Percentiles rank a stretch among this genome's conserved stretches.
These are phyloP conservation scores for Emergomyces pasteurianus DNA, from an alignment of 2,329 filamentous ascomycete species.

Conservation along the genomic window DNA sequence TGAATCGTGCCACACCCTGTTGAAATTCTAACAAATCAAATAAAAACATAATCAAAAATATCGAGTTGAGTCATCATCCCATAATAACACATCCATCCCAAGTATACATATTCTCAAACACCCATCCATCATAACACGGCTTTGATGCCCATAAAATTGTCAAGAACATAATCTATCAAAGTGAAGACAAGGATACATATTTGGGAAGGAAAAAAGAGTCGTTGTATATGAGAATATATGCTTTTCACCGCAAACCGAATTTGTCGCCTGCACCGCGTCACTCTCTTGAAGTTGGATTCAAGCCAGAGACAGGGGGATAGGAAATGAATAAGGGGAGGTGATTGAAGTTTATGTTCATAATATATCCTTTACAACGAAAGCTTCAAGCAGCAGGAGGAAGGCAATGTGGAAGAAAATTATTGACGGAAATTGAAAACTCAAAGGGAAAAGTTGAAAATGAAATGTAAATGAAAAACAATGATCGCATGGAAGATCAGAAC, in stretches of 20 bases:
- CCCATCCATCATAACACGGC: background rate
- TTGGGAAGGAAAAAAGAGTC: background rate
- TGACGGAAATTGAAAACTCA: background rate
- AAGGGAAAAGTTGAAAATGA: background rate
- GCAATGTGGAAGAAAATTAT: background rate
- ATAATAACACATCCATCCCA: background rate
- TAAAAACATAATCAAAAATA: background rate
- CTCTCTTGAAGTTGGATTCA: slow-evolving; percentile 1
- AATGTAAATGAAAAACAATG: background rate
- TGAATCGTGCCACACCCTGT: background rate
- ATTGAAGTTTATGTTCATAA: background rate
- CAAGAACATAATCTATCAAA: background rate
- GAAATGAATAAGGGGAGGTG: no score
- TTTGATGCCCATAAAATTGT: background rate
- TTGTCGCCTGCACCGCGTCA: background rate
- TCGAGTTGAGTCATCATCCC: background rate
- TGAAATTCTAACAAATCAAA: background rate
- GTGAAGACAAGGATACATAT: background rate
- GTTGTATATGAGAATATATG: background rate
- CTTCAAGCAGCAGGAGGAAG: background rate
- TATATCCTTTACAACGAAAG: background rate
- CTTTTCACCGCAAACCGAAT: background rate
- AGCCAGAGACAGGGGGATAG: background rate
- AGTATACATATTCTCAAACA: no score
- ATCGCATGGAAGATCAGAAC: background rate